Conservation (phyloP, 1,284 basidiomycete genomes). For the Wolfiporia cocos region DNA sequence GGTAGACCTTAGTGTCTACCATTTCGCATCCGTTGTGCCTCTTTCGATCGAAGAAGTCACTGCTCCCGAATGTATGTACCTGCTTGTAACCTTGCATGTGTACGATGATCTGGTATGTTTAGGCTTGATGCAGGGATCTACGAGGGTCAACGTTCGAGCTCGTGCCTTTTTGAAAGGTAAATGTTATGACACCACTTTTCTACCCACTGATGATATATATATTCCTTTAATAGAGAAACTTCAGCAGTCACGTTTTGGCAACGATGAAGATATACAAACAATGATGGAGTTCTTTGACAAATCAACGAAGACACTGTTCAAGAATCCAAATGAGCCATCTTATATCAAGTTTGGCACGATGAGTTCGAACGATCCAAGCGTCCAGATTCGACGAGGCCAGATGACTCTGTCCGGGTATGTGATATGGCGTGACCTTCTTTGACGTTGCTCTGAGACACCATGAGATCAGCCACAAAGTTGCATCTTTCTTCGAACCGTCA, state of each 20-base stretch:
- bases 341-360: constrained; percentile 37
- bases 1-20: constrained; percentile 47
- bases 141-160: constrained; percentile 24
- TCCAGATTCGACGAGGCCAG: constrained; percentile 36
- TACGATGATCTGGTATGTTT: neutral
- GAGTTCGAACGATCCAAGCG: constrained; percentile 27
- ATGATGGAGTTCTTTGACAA: constrained; percentile 36
- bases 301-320: constrained; percentile 36
- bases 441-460: neutral
- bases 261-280: constrained; percentile 26
- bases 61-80: constrained; percentile 33
- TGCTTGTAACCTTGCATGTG: neutral
- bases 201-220: no score
- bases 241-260: constrained; percentile 26
- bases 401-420: constrained; percentile 32
- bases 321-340: constrained; percentile 25
- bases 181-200: neutral
- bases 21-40: constrained; percentile 17
- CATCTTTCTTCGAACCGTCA: constrained; percentile 34
- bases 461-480: neutral
- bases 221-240: constrained; percentile 32
- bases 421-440: neutral
- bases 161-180: constrained; percentile 24
- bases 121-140: constrained; percentile 24
- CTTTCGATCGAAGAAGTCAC: constrained; percentile 33